Conservation (phyloP, 768 basidiomycete species). For the Leucosporidium yakuticum region DNA sequence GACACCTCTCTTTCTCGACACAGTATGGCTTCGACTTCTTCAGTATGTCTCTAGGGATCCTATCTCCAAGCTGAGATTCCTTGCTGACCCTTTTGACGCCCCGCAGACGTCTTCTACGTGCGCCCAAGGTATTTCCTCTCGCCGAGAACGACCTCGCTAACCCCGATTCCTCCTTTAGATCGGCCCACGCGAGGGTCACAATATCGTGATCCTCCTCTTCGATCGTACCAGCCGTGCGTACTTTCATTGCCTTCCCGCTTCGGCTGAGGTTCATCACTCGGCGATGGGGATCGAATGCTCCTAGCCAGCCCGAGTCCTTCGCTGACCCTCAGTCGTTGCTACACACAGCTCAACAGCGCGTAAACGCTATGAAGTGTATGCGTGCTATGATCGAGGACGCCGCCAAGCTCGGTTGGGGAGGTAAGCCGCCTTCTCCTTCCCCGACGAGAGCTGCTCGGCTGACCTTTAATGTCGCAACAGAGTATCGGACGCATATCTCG, state of each 20-base stretch:
- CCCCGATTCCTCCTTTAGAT: no score
- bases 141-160: no score
- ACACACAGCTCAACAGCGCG: not conserved
- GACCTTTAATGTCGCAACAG: not conserved
- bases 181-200: not conserved
- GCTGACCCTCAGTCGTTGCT: no score
- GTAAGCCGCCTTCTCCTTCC: not conserved
- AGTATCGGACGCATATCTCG: not conserved
- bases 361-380: constrained; percentile 7
- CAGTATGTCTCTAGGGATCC: not conserved
- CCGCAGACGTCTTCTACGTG: not conserved
- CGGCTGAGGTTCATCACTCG: no score
- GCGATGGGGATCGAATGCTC: no score
- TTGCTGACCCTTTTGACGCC: not conserved
- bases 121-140: no score
- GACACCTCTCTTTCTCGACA: no score
- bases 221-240: not conserved
- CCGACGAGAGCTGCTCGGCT: not conserved
- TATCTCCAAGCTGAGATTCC: not conserved
- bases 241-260: no score
- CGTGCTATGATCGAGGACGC: constrained; percentile 13
- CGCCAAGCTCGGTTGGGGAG: constrained; percentile 15
- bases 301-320: no score
- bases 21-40: constrained; percentile 12
- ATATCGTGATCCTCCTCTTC: not conserved